phyloP scores from a whole-genome alignment of 2,329 filamentous ascomycete genomes.

The Macrophomina tecta region DNA sequence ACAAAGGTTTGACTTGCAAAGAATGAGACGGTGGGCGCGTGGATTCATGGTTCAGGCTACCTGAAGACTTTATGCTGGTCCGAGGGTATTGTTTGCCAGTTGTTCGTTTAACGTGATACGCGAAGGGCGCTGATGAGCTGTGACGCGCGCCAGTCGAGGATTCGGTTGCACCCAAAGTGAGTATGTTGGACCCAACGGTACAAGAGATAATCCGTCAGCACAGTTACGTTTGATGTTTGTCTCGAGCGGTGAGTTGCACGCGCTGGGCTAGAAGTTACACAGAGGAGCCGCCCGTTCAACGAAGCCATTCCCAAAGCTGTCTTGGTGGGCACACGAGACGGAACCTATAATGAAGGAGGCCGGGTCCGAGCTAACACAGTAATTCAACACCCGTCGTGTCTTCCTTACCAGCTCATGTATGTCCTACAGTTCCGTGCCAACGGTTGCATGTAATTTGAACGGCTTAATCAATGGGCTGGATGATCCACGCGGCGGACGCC shows the following conservation, averaged over 20 bases:
- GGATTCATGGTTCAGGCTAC: background rate
- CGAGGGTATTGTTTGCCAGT: background rate
- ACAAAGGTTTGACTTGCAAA: background rate
- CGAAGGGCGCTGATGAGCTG: background rate
- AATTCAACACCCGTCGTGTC: background rate
- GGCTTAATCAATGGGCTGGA: background rate
- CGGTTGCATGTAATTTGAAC: background rate
- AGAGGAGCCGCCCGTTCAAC: background rate
- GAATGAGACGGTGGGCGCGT: background rate
- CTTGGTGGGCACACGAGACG: slow-evolving; percentile 7
- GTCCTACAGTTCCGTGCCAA: background rate
- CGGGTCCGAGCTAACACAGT: background rate
- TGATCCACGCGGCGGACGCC: slow-evolving; percentile 25
- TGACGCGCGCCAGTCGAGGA: background rate
- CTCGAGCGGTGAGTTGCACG: background rate
- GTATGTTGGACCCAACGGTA: background rate
- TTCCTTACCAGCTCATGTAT: background rate
- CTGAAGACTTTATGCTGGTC: background rate
- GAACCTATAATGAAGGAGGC: background rate
- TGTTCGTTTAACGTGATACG: background rate
- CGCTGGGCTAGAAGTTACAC: slow-evolving; percentile 1
- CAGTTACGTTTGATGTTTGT: slow-evolving; percentile 7
- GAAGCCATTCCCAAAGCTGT: background rate
- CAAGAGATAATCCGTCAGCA: background rate
- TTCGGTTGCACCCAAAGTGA: background rate